phyloP scores from a whole-genome alignment of 345 rosid genomes.

The Alliaria petiolata region DNA sequence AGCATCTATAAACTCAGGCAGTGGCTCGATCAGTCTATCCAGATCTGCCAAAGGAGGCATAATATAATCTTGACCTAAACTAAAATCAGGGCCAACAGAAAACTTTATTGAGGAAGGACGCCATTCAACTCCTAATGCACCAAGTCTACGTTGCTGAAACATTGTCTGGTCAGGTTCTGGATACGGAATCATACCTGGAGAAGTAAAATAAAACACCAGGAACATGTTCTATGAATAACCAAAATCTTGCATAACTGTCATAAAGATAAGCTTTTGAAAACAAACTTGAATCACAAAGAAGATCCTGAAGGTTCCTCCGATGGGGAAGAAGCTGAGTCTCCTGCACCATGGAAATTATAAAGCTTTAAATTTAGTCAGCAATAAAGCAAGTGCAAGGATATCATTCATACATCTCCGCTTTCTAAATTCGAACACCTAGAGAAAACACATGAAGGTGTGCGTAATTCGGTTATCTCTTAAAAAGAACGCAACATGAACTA shows the following conservation, averaged over 20 bases:
- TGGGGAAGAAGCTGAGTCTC: constrained; percentile 88
- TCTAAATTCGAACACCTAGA: not conserved
- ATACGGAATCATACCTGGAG: constrained; percentile 89
- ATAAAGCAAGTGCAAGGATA: constrained; percentile 7
- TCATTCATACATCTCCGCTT: not conserved
- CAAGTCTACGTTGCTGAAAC: constrained; percentile 92
- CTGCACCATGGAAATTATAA: constrained; percentile 44
- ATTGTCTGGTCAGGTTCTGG: constrained; percentile 92
- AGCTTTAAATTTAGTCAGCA: constrained; percentile 9
- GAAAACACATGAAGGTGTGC: not conserved
- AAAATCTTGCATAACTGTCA: constrained; percentile 17
- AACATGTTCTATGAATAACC: constrained; percentile 9
- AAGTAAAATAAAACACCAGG: constrained; percentile 19
- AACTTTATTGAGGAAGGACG: constrained; percentile 61
- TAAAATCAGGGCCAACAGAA: constrained; percentile 82
- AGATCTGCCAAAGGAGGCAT: constrained; percentile 88
- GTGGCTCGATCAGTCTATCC: constrained; percentile 77
- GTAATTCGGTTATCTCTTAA: not conserved
- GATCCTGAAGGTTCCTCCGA: constrained; percentile 90
- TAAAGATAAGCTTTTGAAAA: constrained; percentile 23
- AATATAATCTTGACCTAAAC: constrained; percentile 78
- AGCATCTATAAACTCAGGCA: constrained; percentile 83
- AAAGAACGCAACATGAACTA: constrained; percentile 10
- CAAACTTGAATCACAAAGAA: constrained; percentile 91
- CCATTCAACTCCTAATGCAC: constrained; percentile 91